phyloP scores from a whole-genome alignment of 768 basidiomycete species.

The Lentinula raphanica region DNA sequence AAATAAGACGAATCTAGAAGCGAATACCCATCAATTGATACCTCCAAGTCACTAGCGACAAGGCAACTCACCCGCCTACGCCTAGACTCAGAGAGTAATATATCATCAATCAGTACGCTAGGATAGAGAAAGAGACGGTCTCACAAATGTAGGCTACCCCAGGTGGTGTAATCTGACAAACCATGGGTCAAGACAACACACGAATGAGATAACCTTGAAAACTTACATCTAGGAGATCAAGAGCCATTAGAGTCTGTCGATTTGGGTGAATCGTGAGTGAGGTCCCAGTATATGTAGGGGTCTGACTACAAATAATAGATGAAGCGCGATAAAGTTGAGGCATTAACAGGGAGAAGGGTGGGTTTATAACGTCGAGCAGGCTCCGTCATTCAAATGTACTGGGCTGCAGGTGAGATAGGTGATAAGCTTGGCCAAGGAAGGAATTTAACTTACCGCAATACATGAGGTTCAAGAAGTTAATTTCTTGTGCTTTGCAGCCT shows the following conservation, averaged over 20 bases:
- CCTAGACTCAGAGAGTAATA: neutral
- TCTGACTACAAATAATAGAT: no score
- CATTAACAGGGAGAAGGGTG: no score
- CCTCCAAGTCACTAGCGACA: neutral
- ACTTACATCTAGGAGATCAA: neutral
- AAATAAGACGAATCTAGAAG: conserved; percentile 29
- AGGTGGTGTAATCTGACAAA: conserved; percentile 42
- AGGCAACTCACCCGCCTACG: conserved; percentile 7
- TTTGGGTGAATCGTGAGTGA: no score
- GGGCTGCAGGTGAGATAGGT: no score
- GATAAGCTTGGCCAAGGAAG: no score
- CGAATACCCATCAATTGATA: neutral
- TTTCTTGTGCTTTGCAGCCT: no score
- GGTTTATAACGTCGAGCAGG: no score
- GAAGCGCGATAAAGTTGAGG: no score
- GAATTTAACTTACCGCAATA: no score
- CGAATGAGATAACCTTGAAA: neutral
- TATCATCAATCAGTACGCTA: neutral
- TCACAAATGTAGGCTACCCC: conserved; percentile 54
- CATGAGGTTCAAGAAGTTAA: no score
- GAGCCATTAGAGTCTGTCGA: neutral
- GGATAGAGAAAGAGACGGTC: neutral
- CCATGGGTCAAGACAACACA: conserved; percentile 20
- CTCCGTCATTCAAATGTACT: no score
- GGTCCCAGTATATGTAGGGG: no score